phyloP scores from a whole-genome alignment of 2,329 filamentous ascomycete species.

The Botrytis fragariae region DNA sequence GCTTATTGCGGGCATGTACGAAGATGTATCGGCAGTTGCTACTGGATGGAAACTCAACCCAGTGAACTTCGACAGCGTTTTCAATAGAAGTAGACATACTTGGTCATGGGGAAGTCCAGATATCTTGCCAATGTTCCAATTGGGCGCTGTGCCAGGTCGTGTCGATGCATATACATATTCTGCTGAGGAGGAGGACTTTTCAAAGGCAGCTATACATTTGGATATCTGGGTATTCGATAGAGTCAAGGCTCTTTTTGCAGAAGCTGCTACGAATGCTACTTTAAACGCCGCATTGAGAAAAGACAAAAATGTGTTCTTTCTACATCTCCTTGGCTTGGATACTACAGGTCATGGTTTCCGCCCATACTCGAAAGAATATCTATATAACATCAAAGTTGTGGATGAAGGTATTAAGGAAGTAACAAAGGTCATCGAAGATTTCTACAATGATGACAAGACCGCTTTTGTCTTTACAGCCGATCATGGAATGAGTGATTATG shows the following conservation, averaged over 20 bases:
- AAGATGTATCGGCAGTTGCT: conserved; percentile 95
- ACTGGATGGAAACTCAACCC: conserved; percentile 99
- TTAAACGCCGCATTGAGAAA: conserved; percentile 70
- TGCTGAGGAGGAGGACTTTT: conserved; percentile 86
- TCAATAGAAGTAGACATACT: conserved; percentile 93
- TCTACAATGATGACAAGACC: conserved; percentile 81
- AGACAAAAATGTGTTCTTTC: conserved; percentile 90
- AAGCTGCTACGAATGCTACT: conserved; percentile 74
- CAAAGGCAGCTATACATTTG: conserved; percentile 72
- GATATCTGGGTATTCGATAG: conserved; percentile 96
- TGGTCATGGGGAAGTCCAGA: conserved; percentile 99
- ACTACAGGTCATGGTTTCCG: conserved; percentile 83
- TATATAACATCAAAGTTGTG: conserved; percentile 91
- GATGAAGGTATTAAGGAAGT: conserved; percentile 87
- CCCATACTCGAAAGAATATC: conserved; percentile 92
- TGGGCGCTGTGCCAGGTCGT: conserved; percentile 82
- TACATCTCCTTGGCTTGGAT: conserved; percentile 89
- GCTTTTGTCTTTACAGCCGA: conserved; percentile 97
- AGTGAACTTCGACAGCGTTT: conserved; percentile 97
- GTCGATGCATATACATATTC: conserved; percentile 86
- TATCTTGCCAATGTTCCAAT: conserved; percentile 94
- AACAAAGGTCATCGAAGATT: conserved; percentile 74
- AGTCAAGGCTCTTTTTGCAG: conserved; percentile 81
- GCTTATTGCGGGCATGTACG: conserved; percentile 92
- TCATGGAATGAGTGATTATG: conserved; percentile 98